Percentiles rank a stretch among this genome's conserved stretches.
phyloP scores from a whole-genome alignment of 805 yeast species.

The Jamesozyma piceae region DNA sequence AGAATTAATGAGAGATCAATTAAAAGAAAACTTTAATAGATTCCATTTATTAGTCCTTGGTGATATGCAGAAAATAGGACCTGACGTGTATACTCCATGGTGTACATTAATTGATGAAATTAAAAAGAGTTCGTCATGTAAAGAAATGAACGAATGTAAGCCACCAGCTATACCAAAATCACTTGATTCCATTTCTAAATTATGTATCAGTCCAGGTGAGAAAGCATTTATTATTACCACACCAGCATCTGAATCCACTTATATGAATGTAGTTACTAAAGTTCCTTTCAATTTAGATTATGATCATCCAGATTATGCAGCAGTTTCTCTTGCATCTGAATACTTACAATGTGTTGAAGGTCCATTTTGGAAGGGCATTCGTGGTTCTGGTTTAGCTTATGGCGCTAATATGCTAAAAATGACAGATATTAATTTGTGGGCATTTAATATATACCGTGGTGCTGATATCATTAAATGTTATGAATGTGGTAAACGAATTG shows the following conservation, averaged over 20 bases:
- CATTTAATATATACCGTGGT: constrained; percentile 68
- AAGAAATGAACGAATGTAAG: constrained; percentile 5
- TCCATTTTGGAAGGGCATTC: constrained; percentile 91
- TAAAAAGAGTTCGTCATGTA: background rate
- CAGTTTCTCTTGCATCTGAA: constrained; percentile 62
- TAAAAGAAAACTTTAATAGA: constrained; percentile 44
- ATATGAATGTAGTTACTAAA: constrained; percentile 47
- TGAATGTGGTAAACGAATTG: constrained; percentile 54
- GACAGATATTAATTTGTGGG: constrained; percentile 57
- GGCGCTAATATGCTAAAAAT: constrained; percentile 60
- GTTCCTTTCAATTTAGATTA: constrained; percentile 42
- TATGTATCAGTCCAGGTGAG: constrained; percentile 42
- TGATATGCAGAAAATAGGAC: constrained; percentile 41
- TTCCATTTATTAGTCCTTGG: constrained; percentile 65
- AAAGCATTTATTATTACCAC: constrained; percentile 58
- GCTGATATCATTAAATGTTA: constrained; percentile 64
- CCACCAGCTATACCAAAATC: constrained; percentile 43
- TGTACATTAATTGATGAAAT: constrained; percentile 13
- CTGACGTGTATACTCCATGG: constrained; percentile 24
- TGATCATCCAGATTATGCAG: constrained; percentile 52
- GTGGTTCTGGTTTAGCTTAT: constrained; percentile 92
- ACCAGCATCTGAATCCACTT: constrained; percentile 80
- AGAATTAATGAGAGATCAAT: constrained; percentile 42
- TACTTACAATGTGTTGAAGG: constrained; percentile 85
- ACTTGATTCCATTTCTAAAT: constrained; percentile 41